Base-by-base conservation (phyloP, 768 basidiomycete genomes). In the Suillus subalutaceus region DNA sequence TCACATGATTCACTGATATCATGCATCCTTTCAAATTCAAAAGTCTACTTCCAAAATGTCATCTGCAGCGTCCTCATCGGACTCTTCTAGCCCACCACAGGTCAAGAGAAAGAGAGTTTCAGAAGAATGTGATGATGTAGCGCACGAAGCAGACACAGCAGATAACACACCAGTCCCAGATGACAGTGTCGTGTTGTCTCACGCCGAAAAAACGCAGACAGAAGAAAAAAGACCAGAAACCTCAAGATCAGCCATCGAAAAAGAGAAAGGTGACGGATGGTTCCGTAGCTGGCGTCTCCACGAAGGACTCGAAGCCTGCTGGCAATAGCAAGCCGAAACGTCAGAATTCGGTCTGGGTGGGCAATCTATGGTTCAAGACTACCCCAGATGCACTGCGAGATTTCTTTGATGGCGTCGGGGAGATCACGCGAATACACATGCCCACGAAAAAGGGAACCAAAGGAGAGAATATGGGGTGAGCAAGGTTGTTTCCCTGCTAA, bases 301-400 rank as follows among this genome's bases (percentile, higher is more conserved):
- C 64, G n/a, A 58, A 55, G 7, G 46, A 63, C 38, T 32, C 50
- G 15, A 73, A 67, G 63, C 59, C 66, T 50, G 32, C 66, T 46
- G 63, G 43, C 62, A 67, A 70, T 68, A 72, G 64, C 70, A 68
- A 73, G 57, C 74, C 75, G 16, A 89, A 88, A 76, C 87, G 91
- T 32, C 88, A 93, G 77, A 89, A 96, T 75, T 96, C 94, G 6
- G 84, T 98, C 57, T 99, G 97, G 97, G 92, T 98, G 38, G 97
- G 97, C 50, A 99, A 99, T 78, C 74, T 99, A 75, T 85, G 92
- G 7, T 99, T 91, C 84, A 92, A 91, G 78, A 98, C 97, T 62
- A 92, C 90, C 0, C 80, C 84, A 65, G 87, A 91, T 13, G 80
- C 89, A n/a, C 79, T 99, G 40, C 84, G 82, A 50, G 72, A 70